Percentiles rank a stretch among this genome's conserved stretches.
phyloP scores from a whole-genome alignment of 306 rosid species.

The Prinsepia uniflora region DNA sequence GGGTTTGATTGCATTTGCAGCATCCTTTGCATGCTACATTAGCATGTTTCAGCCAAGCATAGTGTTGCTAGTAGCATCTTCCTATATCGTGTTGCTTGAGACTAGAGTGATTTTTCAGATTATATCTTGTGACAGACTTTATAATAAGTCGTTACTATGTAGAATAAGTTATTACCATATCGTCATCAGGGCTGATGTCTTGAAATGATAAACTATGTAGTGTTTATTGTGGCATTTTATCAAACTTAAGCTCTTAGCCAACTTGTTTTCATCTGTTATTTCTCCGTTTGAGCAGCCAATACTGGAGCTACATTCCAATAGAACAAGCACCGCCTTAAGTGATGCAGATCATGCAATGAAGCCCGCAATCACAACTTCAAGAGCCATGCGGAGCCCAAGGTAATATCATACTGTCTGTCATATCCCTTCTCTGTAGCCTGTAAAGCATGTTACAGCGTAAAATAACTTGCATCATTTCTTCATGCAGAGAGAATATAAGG shows the following conservation, averaged over 20 bases:
- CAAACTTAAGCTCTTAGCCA: not conserved
- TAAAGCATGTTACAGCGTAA: conserved; percentile 10
- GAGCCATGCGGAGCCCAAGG: conserved; percentile 41
- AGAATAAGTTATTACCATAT: not conserved
- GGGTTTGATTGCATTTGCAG: no score
- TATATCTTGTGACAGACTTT: no score
- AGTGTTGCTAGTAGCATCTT: no score
- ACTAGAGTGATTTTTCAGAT: no score
- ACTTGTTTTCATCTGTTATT: not conserved
- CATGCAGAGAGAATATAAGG: conserved; percentile 60
- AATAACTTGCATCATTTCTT: conserved; percentile 15
- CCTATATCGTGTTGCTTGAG: no score
- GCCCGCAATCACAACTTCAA: conserved; percentile 26
- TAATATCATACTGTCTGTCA: conserved; percentile 8
- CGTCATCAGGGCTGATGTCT: not conserved
- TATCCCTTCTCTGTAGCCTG: conserved; percentile 11
- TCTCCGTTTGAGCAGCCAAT: conserved; percentile 37
- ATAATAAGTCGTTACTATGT: not conserved
- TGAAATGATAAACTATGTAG: not conserved
- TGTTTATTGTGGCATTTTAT: not conserved
- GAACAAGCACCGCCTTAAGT: conserved; percentile 26
- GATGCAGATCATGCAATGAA: conserved; percentile 31
- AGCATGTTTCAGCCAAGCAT: no score
- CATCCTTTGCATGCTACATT: no score
- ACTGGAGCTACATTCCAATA: conserved; percentile 38